A percentile compares a stretch with the other conserved stretches of the same genome.
phyloP scores from a whole-genome alignment of 2,329 filamentous ascomycete species.

The Juglanconis juglandina region DNA sequence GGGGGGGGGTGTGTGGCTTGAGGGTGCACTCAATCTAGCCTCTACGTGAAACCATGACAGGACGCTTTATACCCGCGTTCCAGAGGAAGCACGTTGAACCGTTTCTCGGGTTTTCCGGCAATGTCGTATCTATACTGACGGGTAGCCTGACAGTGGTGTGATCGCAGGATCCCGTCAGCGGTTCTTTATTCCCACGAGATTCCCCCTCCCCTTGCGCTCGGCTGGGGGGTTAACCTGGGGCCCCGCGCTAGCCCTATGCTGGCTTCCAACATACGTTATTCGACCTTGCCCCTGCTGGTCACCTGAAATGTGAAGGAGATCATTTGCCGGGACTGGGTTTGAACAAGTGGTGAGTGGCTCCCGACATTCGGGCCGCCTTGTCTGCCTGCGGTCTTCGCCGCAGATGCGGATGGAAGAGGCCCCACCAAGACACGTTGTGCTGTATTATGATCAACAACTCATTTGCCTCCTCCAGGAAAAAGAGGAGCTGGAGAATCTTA shows the following conservation, averaged over 20 bases:
- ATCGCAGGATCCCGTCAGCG: slow-evolving; percentile 13
- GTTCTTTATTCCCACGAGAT: slow-evolving; percentile 6
- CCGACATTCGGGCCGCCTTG: too few species aligned
- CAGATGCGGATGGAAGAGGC: too few species aligned
- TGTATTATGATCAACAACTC: too few species aligned
- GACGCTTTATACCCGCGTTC: slow-evolving; percentile 5
- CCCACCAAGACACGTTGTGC: too few species aligned
- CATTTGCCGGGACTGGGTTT: neutral
- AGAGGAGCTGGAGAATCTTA: too few species aligned
- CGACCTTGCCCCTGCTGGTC: neutral
- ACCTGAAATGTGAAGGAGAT: neutral
- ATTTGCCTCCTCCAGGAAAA: too few species aligned
- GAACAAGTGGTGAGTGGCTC: too few species aligned
- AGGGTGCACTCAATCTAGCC: neutral
- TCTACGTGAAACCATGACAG: neutral
- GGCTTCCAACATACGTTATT: slow-evolving; percentile 10
- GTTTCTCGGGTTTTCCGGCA: neutral
- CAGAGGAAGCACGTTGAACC: neutral
- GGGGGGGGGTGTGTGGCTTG: too few species aligned
- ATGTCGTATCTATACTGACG: slow-evolving; percentile 7
- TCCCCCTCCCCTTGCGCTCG: too few species aligned
- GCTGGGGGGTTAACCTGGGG: neutral
- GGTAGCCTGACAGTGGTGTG: slow-evolving; percentile 13
- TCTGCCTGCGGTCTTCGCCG: too few species aligned
- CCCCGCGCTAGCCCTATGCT: slow-evolving; percentile 2